Conservation (phyloP, 495 filamentous ascomycete species). For the Chaetomium fimeti region DNA sequence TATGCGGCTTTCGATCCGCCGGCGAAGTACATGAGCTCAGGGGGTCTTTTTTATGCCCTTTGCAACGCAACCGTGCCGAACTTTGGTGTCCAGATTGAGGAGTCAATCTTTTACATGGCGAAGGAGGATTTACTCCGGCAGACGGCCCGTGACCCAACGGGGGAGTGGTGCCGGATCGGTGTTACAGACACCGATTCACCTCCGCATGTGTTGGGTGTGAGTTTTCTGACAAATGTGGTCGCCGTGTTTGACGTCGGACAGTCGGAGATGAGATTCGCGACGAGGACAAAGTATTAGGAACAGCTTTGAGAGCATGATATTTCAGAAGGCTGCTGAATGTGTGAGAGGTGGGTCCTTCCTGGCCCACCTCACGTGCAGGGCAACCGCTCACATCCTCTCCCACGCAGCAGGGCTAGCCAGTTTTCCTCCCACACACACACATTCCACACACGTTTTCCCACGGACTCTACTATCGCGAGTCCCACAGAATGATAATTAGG, state of each 20-base stretch:
- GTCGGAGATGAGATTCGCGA: conserved; percentile 37
- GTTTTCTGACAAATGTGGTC: conserved; percentile 61
- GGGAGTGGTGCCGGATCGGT: conserved; percentile 45
- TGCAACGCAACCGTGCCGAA: conserved; percentile 57
- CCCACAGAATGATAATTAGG: too few relatives aligned
- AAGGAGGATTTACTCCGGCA: conserved; percentile 53
- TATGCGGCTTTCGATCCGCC: conserved; percentile 54
- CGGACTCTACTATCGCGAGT: too few relatives aligned
- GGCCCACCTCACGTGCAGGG: too few relatives aligned
- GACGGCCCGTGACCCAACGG: conserved; percentile 39
- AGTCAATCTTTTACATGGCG: conserved; percentile 52
- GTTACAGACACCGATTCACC: conserved; percentile 42
- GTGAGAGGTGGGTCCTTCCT: too few relatives aligned
- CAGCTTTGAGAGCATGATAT: too few relatives aligned
- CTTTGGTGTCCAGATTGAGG: conserved; percentile 54
- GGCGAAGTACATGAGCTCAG: conserved; percentile 41
- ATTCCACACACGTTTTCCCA: too few relatives aligned
- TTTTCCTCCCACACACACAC: too few relatives aligned
- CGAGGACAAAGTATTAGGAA: conserved; percentile 25
- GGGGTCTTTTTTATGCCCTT: conserved; percentile 49
- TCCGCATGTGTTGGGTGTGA: conserved; percentile 56
- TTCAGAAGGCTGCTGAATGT: too few relatives aligned
- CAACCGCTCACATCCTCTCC: too few relatives aligned
- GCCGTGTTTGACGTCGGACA: conserved; percentile 59
- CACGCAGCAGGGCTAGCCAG: too few relatives aligned